Base-by-base conservation (phyloP, 2,329 filamentous ascomycete genomes). In the Nannizzia gypsea region DNA sequence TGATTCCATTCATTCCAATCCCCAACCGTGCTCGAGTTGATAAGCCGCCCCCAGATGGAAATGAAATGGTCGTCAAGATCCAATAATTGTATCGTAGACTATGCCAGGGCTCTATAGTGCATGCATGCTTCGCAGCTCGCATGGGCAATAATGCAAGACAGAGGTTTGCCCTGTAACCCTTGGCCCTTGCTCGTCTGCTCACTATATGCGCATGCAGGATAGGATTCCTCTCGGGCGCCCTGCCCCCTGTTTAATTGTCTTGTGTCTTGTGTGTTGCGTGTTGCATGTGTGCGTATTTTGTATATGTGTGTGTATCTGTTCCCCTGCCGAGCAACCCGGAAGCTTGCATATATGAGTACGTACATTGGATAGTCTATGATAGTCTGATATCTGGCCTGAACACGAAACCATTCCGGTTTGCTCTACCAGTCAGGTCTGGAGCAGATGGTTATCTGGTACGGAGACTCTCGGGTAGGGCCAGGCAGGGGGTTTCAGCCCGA, bases 111-210 rank as follows among this genome's bases (percentile, higher is more conserved):
- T 52, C 28, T 52, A 24, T 52, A 52, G 31, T 52, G 48, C 24
- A 52, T 52, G 48, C 48, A 52, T 52, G 48, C 22, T 24, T 52
- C 48, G 48, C 48, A 52, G 28, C 48, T 52, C 48, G 48, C 48
- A 52, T 52, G 48, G 48, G 48, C 48, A 52, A 52, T 13, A 11
- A 36, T 52, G 48, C 48, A 52, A 52, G 48, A 52, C 48, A 52
- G 17, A 13, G 15, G 48, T 28, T 52, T 52, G 22, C 3, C 26
- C n/a, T 42, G 38, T 52, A 26, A 28, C 24, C 48, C 48, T 52
- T 52, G 48, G 48, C 26, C 48, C 17, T 17, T 31, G 48, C 48
- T 52, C 11, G 48, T 24, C 26, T 26, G 24, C 26, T n/a, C 20
- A n/a, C 42, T 46, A 24, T 22, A n/a, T 17, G 20, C 17, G 42